These are phyloP conservation scores for Penicillium malachiteum DNA, from an alignment of 495 filamentous ascomycete species.

Conservation along the genomic window DNA sequence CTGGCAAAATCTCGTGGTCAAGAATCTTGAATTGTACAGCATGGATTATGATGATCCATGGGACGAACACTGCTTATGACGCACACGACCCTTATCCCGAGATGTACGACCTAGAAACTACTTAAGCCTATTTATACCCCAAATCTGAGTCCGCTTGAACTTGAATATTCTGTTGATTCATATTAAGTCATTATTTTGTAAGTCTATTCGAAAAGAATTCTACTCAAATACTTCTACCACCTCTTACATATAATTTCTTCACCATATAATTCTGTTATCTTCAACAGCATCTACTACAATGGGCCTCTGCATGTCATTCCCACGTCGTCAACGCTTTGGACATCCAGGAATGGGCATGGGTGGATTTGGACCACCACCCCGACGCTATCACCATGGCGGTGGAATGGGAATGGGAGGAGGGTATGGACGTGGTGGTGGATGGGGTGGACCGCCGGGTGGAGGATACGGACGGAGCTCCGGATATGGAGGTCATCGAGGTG, in stretches of 20 bases:
- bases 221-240: not conserved
- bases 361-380: slow-evolving; percentile 13
- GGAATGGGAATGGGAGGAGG: slow-evolving; percentile 9
- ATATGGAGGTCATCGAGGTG: slow-evolving; percentile 1
- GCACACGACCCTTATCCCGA: too few species aligned
- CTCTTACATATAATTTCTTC: too few species aligned
- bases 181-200: not conserved
- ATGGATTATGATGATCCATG: too few species aligned
- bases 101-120: too few species aligned
- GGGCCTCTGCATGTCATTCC: slow-evolving; percentile 23
- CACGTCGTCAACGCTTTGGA: slow-evolving; percentile 3
- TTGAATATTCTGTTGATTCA: too few species aligned
- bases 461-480: not conserved
- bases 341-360: slow-evolving; percentile 9
- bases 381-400: slow-evolving; percentile 6
- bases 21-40: too few species aligned
- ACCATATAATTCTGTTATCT: too few species aligned
- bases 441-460: slow-evolving; percentile 1
- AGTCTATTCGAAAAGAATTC: not conserved
- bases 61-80: too few species aligned
- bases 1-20: too few species aligned
- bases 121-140: too few species aligned
- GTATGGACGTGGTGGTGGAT: slow-evolving; percentile 6
- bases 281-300: slow-evolving; percentile 1
- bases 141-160: too few species aligned